Conservation (phyloP, 2,329 filamentous ascomycete genomes). For the Fusarium sp. region DNA sequence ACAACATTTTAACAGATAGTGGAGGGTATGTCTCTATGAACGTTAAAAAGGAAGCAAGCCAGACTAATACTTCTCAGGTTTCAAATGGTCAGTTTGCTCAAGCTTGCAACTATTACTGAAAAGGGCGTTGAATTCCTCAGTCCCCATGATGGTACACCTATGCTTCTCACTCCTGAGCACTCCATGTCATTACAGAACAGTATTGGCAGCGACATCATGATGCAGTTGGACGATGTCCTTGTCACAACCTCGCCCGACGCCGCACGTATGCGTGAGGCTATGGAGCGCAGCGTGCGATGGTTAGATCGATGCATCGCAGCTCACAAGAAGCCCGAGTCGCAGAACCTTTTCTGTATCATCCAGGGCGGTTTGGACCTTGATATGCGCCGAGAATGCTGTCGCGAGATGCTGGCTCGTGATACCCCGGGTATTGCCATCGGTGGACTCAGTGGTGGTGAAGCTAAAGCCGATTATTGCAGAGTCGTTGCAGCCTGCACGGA, state of each 20-base stretch:
- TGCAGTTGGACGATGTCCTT: slow-evolving; percentile 99
- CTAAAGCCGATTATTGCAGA: slow-evolving; percentile 90
- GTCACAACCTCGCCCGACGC: slow-evolving; percentile 94
- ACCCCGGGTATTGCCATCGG: slow-evolving; percentile 98
- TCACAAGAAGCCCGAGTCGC: slow-evolving; percentile 83
- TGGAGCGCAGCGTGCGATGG: slow-evolving; percentile 95
- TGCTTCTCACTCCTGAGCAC: slow-evolving; percentile 97
- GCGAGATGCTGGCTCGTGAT: slow-evolving; percentile 87
- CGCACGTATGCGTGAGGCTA: slow-evolving; percentile 90
- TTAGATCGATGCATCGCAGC: slow-evolving; percentile 93
- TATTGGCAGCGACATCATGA: slow-evolving; percentile 98
- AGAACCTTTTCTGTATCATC: slow-evolving; percentile 99
- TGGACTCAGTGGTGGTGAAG: slow-evolving; percentile 93
- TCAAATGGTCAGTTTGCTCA: slow-evolving; percentile 97
- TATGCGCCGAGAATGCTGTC: slow-evolving; percentile 85
- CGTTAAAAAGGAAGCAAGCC: neutral
- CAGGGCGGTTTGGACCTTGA: slow-evolving; percentile 93
- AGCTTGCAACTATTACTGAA: slow-evolving; percentile 93
- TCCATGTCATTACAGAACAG: slow-evolving; percentile 96
- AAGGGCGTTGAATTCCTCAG: slow-evolving; percentile 96
- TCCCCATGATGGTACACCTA: slow-evolving; percentile 93
- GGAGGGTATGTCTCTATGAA: slow-evolving; percentile 66
- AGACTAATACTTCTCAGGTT: slow-evolving; percentile 70
- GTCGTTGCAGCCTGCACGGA: slow-evolving; percentile 90
- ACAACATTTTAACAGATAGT: slow-evolving; percentile 91